These are phyloP conservation scores for Saccharomycopsis babjevae DNA, from an alignment of 805 yeast genomes.

Conservation along the genomic window DNA sequence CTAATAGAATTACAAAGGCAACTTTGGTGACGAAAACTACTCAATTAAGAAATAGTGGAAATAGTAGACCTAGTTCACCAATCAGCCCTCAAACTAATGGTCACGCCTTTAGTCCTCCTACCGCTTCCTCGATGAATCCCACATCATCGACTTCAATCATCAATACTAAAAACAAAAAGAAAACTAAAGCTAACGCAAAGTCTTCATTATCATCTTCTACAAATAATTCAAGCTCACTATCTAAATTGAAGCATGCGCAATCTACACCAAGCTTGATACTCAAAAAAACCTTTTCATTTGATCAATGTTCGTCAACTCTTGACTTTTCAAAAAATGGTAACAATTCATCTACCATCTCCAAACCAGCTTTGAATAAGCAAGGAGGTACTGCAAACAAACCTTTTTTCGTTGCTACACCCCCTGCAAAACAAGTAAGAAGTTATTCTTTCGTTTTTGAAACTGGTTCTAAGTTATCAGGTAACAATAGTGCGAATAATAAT, in stretches of 20 bases:
- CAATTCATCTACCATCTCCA: background rate
- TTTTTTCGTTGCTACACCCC: background rate
- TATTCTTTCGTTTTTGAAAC: constrained; percentile 12
- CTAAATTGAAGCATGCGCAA: background rate
- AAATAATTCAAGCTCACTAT: background rate
- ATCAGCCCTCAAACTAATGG: background rate
- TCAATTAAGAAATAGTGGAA: constrained; percentile 3
- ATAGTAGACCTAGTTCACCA: constrained; percentile 9
- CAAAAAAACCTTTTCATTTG: constrained; percentile 16
- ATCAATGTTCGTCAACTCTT: constrained; percentile 17
- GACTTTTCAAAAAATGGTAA: constrained; percentile 12
- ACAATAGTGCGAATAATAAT: background rate
- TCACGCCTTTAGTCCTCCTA: background rate
- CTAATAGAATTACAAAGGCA: constrained; percentile 9
- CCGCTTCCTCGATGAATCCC: background rate
- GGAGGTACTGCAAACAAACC: constrained; percentile 1
- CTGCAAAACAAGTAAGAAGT: background rate
- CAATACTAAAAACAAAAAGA: background rate
- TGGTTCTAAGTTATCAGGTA: constrained; percentile 2
- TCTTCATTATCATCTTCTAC: background rate
- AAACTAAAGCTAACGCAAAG: background rate
- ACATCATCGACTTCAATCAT: background rate
- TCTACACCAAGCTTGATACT: constrained; percentile 5
- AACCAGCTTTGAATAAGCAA: background rate
- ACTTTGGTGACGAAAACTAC: constrained; percentile 6